Base-by-base conservation (phyloP, 345 rosid species). In the Gossypium rotundifolium region DNA sequence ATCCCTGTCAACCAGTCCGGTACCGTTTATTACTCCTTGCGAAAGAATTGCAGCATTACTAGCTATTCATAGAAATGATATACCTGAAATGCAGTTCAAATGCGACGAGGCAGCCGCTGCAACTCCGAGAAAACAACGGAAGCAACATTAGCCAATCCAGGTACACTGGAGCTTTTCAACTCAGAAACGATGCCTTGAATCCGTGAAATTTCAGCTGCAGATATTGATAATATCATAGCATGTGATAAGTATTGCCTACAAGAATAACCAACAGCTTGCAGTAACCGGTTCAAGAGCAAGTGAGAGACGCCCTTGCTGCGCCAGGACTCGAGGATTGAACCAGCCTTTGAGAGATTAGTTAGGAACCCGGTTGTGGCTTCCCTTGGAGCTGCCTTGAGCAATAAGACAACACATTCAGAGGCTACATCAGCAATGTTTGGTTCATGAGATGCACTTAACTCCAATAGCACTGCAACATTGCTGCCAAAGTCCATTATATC, bases 291-390 rank as follows among this genome's bases (percentile, higher is more conserved):
- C 87, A 95, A 71, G 78, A 87, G 75, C 70, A 88, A 78, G 17
- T 78, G 79, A 73, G 86, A 79, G 63, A 65, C 75, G 20, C 84
- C 85, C 76, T 65, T 88, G 33, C 63, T 14, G 27, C 62, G 80
- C 88, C 93, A 85, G 13, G 87, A 79, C 75, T 90, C 96, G 0
- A 93, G 92, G 71, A 95, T 83, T 1, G 76, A 79, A 38, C 81
- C 83, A 60, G 91, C 88, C 86, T 86, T 95, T 7, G 87, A 75
- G 77, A 95, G 97, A 81, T 89, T 91, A 77, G 98, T 88, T 53
- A 95, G 83, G 75, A 95, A 87, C 29, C 97, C 87, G 12, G 89
- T 88, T 25, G 96, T 88, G 75, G 94, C 98, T 85, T 95, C 99
- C 78, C 99, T 88, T 10, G 96, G 94, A 81, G 96, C 94, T 20